These are phyloP conservation scores for Persicaria maculosa DNA, from an alignment of 148 eudicot genomes.

Conservation along the genomic window DNA sequence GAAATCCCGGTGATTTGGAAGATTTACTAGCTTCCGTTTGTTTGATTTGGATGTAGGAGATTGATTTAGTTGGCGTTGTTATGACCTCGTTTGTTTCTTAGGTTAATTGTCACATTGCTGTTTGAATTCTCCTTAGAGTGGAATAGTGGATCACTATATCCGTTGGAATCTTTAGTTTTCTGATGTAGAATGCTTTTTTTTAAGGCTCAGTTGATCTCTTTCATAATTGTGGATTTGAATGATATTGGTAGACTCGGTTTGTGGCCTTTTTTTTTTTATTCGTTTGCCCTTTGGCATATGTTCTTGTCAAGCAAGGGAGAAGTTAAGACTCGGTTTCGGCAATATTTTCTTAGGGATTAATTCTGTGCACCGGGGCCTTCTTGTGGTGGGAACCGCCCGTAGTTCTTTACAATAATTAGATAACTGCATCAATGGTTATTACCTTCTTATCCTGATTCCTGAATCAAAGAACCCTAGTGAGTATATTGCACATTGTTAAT, in stretches of 20 bases:
- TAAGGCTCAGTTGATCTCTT: not conserved
- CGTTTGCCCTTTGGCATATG: not conserved
- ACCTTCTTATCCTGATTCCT: not conserved
- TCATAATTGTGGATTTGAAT: not conserved
- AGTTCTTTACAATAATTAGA: not conserved
- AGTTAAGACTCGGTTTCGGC: not conserved
- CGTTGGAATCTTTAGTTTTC: not conserved
- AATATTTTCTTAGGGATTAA: not conserved
- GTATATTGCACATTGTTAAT: not conserved
- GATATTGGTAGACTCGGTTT: not conserved
- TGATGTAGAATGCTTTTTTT: not conserved
- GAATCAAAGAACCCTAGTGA: not conserved
- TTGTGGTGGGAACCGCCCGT: not conserved
- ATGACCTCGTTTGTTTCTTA: not conserved
- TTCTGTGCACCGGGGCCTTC: not conserved
- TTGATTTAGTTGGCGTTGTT: not conserved
- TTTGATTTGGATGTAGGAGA: not conserved
- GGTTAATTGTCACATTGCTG: not conserved
- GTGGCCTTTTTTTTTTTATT: not conserved
- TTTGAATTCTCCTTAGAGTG: not conserved
- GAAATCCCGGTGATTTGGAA: not conserved
- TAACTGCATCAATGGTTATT: not conserved
- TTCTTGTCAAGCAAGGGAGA: not conserved
- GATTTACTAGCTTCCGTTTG: not conserved
- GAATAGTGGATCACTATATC: not conserved